Conservation (phyloP, 345 rosid genomes). For the Gynandropsis gynandra region DNA sequence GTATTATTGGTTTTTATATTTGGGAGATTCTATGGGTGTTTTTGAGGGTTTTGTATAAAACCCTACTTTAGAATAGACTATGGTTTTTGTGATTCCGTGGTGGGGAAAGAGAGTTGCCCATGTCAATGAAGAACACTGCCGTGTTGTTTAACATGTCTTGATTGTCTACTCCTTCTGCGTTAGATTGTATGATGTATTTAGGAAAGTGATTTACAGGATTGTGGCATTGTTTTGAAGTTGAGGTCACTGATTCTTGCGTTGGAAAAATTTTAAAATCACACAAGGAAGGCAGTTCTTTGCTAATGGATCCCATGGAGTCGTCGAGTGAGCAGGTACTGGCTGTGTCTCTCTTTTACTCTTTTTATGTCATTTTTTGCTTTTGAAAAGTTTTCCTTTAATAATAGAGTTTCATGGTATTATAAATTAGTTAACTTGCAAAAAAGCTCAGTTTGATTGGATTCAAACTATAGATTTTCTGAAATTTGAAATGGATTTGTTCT, state of each 20-base stretch:
- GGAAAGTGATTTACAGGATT: background rate
- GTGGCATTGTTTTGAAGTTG: background rate
- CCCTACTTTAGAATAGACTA: too few species aligned
- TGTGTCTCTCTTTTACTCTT: background rate
- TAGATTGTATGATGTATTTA: background rate
- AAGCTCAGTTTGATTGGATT: background rate
- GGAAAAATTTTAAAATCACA: conserved; percentile 25
- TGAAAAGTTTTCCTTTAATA: background rate
- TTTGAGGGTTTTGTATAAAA: too few species aligned
- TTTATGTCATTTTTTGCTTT: background rate
- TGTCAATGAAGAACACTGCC: too few species aligned
- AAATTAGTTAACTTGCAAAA: background rate
- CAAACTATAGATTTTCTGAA: too few species aligned
- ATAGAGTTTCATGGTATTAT: background rate
- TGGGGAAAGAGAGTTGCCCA: too few species aligned
- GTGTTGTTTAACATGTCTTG: too few species aligned
- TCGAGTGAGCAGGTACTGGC: conserved; percentile 23
- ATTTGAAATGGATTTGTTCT: conserved; percentile 1
- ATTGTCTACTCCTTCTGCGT: too few species aligned
- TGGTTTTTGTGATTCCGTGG: too few species aligned
- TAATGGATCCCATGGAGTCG: conserved; percentile 44
- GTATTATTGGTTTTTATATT: too few species aligned
- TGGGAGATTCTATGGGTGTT: too few species aligned
- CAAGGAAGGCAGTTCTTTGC: conserved; percentile 30
- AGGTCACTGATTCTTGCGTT: conserved; percentile 31